Conservation (phyloP, 805 yeast genomes). For the Kodamaea neixiangensis region DNA sequence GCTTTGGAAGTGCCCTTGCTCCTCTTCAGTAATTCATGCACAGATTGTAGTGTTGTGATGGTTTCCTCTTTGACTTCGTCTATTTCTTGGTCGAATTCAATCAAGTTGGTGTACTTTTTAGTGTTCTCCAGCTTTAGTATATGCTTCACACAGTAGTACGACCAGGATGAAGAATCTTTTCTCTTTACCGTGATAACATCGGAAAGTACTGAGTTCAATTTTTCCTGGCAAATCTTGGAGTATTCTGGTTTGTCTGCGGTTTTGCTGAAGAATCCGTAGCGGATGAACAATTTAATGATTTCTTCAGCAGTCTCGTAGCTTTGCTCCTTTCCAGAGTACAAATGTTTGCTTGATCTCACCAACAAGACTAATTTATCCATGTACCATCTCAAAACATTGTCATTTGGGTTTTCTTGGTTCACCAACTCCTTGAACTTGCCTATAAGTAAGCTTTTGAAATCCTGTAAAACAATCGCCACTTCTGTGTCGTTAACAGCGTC, state of each 20-base stretch:
- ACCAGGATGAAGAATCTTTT: slow-evolving; percentile 57
- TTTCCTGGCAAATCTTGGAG: slow-evolving; percentile 49
- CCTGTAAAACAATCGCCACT: slow-evolving; percentile 19
- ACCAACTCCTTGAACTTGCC: slow-evolving; percentile 27
- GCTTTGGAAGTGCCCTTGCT: slow-evolving; percentile 31
- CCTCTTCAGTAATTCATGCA: slow-evolving; percentile 23
- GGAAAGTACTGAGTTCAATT: slow-evolving; percentile 67
- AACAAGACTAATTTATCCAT: slow-evolving; percentile 59
- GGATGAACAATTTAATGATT: slow-evolving; percentile 40
- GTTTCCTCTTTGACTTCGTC: slow-evolving; percentile 49
- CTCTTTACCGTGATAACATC: slow-evolving; percentile 51
- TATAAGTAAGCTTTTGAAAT: slow-evolving; percentile 26
- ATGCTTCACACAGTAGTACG: slow-evolving; percentile 50
- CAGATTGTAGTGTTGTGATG: slow-evolving; percentile 42
- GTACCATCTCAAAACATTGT: slow-evolving; percentile 53
- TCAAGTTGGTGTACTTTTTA: slow-evolving; percentile 20
- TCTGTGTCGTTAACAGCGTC: slow-evolving; percentile 15
- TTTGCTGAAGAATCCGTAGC: slow-evolving; percentile 41
- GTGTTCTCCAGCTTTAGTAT: slow-evolving; percentile 28
- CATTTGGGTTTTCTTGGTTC: slow-evolving; percentile 27
- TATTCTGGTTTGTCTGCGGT: slow-evolving; percentile 12
- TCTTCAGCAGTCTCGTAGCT: slow-evolving; percentile 31
- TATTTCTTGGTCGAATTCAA: slow-evolving; percentile 62
- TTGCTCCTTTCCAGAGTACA: slow-evolving; percentile 18
- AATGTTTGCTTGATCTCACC: slow-evolving; percentile 46